Conservation (phyloP, 805 yeast genomes). For the Ogataea siamensis region DNA sequence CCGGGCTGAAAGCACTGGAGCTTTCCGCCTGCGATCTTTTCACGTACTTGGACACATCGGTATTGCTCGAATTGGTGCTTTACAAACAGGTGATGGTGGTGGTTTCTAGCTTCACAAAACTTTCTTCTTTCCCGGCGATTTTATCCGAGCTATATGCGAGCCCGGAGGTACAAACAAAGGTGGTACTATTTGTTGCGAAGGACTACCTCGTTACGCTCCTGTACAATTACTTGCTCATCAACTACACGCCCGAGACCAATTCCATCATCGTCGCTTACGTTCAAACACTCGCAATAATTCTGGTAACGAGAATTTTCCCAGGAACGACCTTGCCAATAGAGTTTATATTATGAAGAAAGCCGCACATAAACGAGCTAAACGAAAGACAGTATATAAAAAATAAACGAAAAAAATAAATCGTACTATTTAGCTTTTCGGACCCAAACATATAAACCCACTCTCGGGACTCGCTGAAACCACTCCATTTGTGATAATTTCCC, state of each 20-base stretch:
- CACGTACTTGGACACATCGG: conserved; percentile 4
- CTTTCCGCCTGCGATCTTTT: conserved; percentile 1
- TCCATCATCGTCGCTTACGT: background rate
- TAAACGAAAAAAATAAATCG: conserved; percentile 16
- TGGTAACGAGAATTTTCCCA: background rate
- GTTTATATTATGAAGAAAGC: background rate
- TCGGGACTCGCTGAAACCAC: background rate
- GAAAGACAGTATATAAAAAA: conserved; percentile 12
- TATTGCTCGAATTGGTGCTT: conserved; percentile 5
- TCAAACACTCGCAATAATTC: background rate
- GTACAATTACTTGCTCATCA: conserved; percentile 2
- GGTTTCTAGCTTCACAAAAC: background rate
- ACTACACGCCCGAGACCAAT: conserved; percentile 1
- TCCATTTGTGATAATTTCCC: background rate
- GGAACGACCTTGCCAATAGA: background rate
- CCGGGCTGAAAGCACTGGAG: background rate
- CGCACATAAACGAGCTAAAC: conserved; percentile 21
- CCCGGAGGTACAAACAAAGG: conserved; percentile 2
- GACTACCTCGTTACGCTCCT: background rate
- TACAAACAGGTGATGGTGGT: conserved; percentile 1
- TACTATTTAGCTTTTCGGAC: conserved; percentile 10
- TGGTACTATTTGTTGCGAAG: background rate
- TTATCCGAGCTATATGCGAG: background rate
- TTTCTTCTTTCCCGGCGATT: conserved; percentile 3
- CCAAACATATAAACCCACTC: background rate